A percentile compares a stretch with the other conserved stretches of the same genome.
These are phyloP conservation scores for Alternaria brassicicola DNA, from an alignment of 2,329 filamentous ascomycete species.

Conservation along the genomic window DNA sequence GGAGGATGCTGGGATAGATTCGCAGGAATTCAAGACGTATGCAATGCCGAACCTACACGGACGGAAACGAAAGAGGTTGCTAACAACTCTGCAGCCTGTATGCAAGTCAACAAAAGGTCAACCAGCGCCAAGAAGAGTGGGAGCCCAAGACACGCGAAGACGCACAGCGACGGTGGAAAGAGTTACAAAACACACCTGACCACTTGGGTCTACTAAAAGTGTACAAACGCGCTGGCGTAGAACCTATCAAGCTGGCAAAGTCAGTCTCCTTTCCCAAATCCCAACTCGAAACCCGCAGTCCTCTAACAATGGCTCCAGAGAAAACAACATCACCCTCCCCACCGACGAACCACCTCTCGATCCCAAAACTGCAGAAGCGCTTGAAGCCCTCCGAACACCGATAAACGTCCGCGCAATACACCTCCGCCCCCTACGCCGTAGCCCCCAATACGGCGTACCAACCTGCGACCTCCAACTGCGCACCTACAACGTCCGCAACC, in stretches of 20 bases:
- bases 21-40: slow-evolving; percentile 40
- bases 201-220: slow-evolving; percentile 37
- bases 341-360: slow-evolving; percentile 39
- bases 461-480: slow-evolving; percentile 91
- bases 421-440: slow-evolving; percentile 79
- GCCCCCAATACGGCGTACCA: slow-evolving; percentile 76
- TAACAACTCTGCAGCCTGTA: slow-evolving; percentile 30
- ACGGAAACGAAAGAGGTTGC: not conserved
- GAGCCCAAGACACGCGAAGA: slow-evolving; percentile 42
- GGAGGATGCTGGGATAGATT: slow-evolving; percentile 35
- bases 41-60: not conserved
- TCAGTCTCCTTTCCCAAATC: slow-evolving; percentile 13
- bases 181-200: slow-evolving; percentile 40
- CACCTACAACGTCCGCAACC: slow-evolving; percentile 85
- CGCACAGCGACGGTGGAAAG: slow-evolving; percentile 37
- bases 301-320: slow-evolving; percentile 17
- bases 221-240: slow-evolving; percentile 42
- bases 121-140: slow-evolving; percentile 25
- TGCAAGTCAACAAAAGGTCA: slow-evolving; percentile 32
- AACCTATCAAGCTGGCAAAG: slow-evolving; percentile 46
- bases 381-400: slow-evolving; percentile 56
- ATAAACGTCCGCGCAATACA: slow-evolving; percentile 85
- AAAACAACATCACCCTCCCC: slow-evolving; percentile 41
- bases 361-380: slow-evolving; percentile 35
- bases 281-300: not conserved